Evolutionary conservation across 148 eudicot species (phyloP).

Genomic region (Rhododendron kiyosumense): DNA sequence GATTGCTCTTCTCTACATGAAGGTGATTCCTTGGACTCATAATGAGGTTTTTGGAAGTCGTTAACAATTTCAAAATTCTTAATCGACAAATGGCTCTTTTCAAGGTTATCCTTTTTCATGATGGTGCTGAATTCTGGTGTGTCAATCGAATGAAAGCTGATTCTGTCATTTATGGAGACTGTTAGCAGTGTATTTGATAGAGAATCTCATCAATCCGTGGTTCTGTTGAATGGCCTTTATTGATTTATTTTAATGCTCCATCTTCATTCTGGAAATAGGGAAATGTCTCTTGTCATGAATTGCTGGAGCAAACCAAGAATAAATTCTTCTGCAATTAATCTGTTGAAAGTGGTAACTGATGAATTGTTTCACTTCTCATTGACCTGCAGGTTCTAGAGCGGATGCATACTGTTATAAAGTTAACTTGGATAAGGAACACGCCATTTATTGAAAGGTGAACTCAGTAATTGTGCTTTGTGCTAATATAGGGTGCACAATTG

Average conservation of each 20-base stretch:
- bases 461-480: not conserved
- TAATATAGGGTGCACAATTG: not conserved
- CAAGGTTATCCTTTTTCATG: not conserved
- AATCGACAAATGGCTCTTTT: not conserved
- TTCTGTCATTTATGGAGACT: not conserved
- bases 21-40: not conserved
- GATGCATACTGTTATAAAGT: slow-evolving; percentile 47
- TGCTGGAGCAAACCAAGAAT: not conserved
- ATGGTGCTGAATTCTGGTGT: not conserved
- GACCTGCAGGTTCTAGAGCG: slow-evolving; percentile 65
- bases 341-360: slow-evolving; percentile 8
- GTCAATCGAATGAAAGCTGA: not conserved
- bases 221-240: not conserved
- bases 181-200: not conserved
- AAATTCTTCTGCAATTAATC: not conserved
- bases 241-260: not conserved
- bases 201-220: not conserved
- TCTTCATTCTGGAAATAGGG: not conserved
- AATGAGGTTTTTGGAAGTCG: not conserved
- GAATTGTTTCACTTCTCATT: slow-evolving; percentile 2
- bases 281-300: not conserved
- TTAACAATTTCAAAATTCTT: not conserved
- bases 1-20: not conserved
- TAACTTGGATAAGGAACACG: slow-evolving; percentile 91
- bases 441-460: slow-evolving; percentile 64